These are phyloP conservation scores for Acanthamoeba sp. DNA, from an alignment of 208 protist species.

Conservation along the genomic window DNA sequence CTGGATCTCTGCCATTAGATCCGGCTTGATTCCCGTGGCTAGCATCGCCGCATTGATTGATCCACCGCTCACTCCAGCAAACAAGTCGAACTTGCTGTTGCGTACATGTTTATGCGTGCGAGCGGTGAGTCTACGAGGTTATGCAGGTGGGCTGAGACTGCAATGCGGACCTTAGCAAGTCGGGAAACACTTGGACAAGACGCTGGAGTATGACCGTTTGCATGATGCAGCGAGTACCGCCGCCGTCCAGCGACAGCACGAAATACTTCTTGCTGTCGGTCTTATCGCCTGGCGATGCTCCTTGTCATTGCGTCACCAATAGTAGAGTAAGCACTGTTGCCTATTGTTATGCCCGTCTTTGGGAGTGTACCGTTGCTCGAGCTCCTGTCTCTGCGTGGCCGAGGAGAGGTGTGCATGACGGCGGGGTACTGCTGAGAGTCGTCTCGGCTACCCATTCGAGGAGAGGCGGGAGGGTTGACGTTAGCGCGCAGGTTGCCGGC, in stretches of 20 bases:
- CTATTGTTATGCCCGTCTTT: too few relatives aligned
- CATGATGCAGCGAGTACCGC: constrained; percentile 54
- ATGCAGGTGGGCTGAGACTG: neutral
- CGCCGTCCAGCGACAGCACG: constrained; percentile 54
- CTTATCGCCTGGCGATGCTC: too few relatives aligned
- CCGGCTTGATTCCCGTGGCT: neutral
- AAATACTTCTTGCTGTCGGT: constrained; percentile 5
- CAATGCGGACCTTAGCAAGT: neutral
- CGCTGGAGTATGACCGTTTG: constrained; percentile 49
- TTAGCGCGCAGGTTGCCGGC: constrained; percentile 2
- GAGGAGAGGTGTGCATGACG: neutral
- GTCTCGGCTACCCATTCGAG: neutral
- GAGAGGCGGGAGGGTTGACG: neutral
- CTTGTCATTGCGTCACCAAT: too few relatives aligned
- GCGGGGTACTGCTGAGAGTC: neutral
- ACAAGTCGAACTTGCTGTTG: constrained; percentile 46
- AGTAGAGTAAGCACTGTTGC: neutral
- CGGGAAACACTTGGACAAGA: constrained; percentile 33
- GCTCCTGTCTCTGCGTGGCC: neutral
- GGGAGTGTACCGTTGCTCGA: neutral
- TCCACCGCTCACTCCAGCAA: constrained; percentile 57
- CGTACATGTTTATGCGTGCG: too few relatives aligned
- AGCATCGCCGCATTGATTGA: constrained; percentile 62
- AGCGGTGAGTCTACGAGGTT: too few relatives aligned
- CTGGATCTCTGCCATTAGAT: constrained; percentile 53